These are phyloP conservation scores for Thermochaetoides thermophila DNA, from an alignment of 495 filamentous ascomycete species.

Conservation along the genomic window DNA sequence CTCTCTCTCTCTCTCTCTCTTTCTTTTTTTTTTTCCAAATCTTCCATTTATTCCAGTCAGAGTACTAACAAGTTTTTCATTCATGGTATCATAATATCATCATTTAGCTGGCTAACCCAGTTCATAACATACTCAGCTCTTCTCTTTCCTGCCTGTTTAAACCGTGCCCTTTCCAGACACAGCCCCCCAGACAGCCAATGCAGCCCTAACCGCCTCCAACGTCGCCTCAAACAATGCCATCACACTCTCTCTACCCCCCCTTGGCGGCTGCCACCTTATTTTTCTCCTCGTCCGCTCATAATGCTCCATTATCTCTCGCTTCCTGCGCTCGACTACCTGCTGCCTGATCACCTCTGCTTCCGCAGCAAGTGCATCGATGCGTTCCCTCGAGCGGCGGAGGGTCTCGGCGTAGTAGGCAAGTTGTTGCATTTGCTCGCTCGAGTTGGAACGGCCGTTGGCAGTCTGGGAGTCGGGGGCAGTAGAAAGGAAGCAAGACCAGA, in stretches of 20 bases:
- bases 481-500: conserved; percentile 80
- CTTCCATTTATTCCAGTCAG: too few species aligned
- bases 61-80: too few species aligned
- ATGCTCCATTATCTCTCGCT: conserved; percentile 50
- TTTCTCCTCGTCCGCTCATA: conserved; percentile 56
- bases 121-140: too few species aligned
- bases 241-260: conserved; percentile 64
- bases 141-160: too few species aligned
- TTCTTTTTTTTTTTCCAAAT: too few species aligned
- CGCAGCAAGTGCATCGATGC: conserved; percentile 66
- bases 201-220: conserved; percentile 47
- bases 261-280: conserved; percentile 46
- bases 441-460: too few species aligned
- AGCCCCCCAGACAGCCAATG: too few species aligned
- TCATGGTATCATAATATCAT: too few species aligned
- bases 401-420: conserved; percentile 64
- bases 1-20: too few species aligned
- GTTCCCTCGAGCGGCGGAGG: conserved; percentile 54
- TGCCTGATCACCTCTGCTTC: conserved; percentile 64
- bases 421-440: too few species aligned
- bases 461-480: conserved; percentile 50
- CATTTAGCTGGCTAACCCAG: too few species aligned
- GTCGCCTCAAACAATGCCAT: conserved; percentile 59
- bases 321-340: conserved; percentile 45
- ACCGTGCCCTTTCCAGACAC: too few species aligned